Conservation (phyloP, 176 grass and related monocot species). For the Oryza glaberrima region DNA sequence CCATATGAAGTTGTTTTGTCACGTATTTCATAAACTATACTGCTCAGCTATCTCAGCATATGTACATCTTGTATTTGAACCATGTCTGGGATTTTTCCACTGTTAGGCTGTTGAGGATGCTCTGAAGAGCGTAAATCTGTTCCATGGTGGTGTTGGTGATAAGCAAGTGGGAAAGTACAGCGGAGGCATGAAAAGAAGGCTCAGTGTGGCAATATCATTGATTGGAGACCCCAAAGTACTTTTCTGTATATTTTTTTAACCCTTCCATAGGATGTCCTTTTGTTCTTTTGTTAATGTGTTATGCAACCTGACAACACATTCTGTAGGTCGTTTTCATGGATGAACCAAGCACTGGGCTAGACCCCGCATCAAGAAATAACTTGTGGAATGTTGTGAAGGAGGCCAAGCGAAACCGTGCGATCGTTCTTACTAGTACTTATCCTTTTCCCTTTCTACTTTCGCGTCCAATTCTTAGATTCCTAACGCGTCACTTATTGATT, state of each 20-base stretch:
- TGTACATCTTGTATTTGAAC: constrained; percentile 19
- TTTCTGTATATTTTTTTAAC: constrained; percentile 24
- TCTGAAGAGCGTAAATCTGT: constrained; percentile 71
- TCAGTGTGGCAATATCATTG: constrained; percentile 78
- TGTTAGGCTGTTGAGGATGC: constrained; percentile 74
- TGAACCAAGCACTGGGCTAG: constrained; percentile 85
- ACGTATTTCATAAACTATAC: constrained; percentile 17
- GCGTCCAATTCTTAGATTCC: constrained; percentile 16
- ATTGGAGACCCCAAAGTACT: constrained; percentile 77
- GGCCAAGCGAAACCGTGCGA: constrained; percentile 64
- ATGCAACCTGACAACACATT: constrained; percentile 23
- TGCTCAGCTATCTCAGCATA: constrained; percentile 16
- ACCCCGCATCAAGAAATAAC: constrained; percentile 78
- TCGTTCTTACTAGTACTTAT: constrained; percentile 74
- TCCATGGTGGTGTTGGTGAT: constrained; percentile 56
- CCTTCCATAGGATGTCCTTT: neutral
- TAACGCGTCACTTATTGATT: constrained; percentile 7
- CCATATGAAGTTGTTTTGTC: neutral
- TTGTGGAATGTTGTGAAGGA: constrained; percentile 78
- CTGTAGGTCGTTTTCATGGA: constrained; percentile 91
- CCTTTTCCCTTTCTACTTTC: constrained; percentile 29
- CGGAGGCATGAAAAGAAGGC: constrained; percentile 85
- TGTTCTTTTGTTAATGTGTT: constrained; percentile 4
- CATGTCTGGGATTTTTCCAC: constrained; percentile 13
- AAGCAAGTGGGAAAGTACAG: constrained; percentile 79